Evolutionary conservation across 768 basidiomycete genomes (phyloP), one percentile per base, ranked within the genome.

Genomic region (Termitomyces sp.): DNA sequence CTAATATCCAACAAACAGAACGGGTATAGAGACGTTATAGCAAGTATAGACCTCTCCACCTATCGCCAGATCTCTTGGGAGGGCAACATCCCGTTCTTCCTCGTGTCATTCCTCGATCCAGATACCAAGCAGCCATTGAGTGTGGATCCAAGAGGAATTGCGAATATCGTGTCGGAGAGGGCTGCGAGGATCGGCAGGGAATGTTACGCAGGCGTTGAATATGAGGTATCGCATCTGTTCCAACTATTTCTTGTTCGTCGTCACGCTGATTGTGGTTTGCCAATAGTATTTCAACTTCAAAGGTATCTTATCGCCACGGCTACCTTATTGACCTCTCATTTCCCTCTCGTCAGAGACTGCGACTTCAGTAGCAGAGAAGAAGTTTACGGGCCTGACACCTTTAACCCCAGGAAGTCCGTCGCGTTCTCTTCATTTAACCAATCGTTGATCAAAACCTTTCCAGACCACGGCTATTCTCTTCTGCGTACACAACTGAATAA

Each of bases 381-480:
- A 83, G 10, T 98, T 91, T 68, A 76, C 74, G 1, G 74, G 83
- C 58, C 77, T 98, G 5, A 78, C 85, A 40, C 87, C 95, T 7
- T 73, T 99, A 43, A 98, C 96, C 1, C 84, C 95, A 3, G 97
- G 97, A 70, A 98, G 95, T 97, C 68, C 64, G 93, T 79, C 40
- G n/a, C 4, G 14, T 48, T 44, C 26, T 30, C 24, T 37, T 20
- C 14, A 5, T 16, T 16, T 24, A 22, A 13, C 3, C 0, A 10
- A 50, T 4, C 12, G 12, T 14, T 52, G 9, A 50, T 36, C 4
- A 26, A 50, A 13, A 20, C 14, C 10, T 40, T 55, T 42, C 27
- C 59, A 98, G 95, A 96, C 91, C 97, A 98, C 65, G 97, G 97
- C 4, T 98, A 98, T 69, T 97, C 95, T 4, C 79, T 98, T 34